Percentiles rank a stretch among this genome's conserved stretches.
Conservation (phyloP, 345 rosid species). For the Jatropha curcas region DNA sequence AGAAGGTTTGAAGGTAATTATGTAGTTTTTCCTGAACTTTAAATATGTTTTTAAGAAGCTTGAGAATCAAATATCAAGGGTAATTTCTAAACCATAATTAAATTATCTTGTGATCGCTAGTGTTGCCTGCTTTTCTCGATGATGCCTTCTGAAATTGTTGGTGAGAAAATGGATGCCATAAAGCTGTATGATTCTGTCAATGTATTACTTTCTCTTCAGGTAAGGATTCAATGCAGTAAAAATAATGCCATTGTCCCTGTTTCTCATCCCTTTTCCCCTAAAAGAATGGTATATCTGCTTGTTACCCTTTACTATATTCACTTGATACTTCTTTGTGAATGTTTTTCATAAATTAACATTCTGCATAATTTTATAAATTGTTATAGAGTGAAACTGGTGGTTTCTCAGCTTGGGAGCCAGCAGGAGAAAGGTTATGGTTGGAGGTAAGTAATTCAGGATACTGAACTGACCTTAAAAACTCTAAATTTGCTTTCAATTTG, state of each 20-base stretch:
- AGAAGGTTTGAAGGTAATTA: constrained; percentile 23
- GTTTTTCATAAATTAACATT: background rate
- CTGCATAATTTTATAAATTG: background rate
- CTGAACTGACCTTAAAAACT: background rate
- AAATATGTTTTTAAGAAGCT: no score
- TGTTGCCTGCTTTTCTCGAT: constrained; percentile 38
- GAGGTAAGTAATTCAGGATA: constrained; percentile 23
- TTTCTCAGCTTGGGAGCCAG: constrained; percentile 40
- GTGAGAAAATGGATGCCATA: constrained; percentile 30
- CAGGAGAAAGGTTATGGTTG: constrained; percentile 17
- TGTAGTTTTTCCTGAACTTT: background rate
- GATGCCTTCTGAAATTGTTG: constrained; percentile 31
- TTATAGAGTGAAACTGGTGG: constrained; percentile 46
- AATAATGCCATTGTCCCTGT: no score
- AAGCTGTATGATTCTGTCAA: constrained; percentile 32
- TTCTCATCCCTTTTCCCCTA: no score
- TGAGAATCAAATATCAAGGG: no score
- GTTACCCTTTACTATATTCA: no score
- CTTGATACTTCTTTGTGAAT: background rate
- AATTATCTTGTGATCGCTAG: background rate
- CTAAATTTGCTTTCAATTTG: background rate
- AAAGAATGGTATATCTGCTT: no score
- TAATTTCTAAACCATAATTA: background rate
- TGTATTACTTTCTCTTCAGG: constrained; percentile 41
- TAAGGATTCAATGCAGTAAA: no score